Evolutionary conservation across 129 eudicot genomes (phyloP).

Genomic region (Smallanthus sonchifolius): DNA sequence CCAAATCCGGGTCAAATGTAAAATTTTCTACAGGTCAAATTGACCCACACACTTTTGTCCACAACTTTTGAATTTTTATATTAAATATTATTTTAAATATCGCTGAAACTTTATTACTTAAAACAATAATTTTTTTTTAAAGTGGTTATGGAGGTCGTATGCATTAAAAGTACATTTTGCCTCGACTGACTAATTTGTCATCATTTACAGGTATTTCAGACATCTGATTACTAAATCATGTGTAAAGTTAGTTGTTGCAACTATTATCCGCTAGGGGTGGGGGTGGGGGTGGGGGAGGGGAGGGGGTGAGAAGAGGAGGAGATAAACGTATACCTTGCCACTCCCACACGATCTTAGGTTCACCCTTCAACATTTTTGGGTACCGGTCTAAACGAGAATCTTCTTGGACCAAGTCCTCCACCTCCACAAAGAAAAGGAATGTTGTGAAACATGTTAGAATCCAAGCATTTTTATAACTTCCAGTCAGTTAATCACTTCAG

Average conservation of each 20-base stretch:
- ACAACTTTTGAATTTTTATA: not conserved
- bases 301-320: not conserved
- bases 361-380: conserved; percentile 90
- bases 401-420: conserved; percentile 86
- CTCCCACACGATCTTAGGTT: conserved; percentile 95
- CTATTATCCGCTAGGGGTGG: not conserved
- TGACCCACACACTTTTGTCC: not conserved
- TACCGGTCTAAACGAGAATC: conserved; percentile 87
- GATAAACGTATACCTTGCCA: conserved; percentile 78
- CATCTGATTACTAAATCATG: not conserved
- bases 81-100: not conserved
- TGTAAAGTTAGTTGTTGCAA: not conserved
- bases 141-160: not conserved
- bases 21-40: not conserved
- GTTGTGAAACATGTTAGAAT: not conserved
- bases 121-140: not conserved
- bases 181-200: not conserved
- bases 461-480: not conserved
- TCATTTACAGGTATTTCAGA: not conserved
- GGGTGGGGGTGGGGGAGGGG: too few relatives aligned
- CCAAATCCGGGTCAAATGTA: not conserved
- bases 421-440: conserved; percentile 35
- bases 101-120: not conserved
- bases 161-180: not conserved
- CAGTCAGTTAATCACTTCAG: too few relatives aligned